Evolutionary conservation across 768 basidiomycete species (phyloP), one percentile per base, ranked within the genome.

Genomic region (Kwoniella sp.): DNA sequence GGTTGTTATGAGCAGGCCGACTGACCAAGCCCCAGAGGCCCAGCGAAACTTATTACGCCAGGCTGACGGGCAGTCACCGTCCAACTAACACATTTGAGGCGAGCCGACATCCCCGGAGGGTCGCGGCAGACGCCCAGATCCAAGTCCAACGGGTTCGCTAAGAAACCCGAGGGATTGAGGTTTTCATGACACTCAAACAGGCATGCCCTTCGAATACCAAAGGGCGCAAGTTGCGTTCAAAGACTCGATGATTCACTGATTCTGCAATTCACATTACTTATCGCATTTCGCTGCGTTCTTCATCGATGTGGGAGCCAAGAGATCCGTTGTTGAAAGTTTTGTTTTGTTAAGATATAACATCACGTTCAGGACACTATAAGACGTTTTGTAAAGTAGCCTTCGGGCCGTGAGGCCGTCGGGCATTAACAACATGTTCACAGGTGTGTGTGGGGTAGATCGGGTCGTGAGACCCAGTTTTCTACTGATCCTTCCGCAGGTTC

Each of bases 211-310:
- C 84, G 84, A 88, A 86, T 87, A 86, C 87, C 86, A 86, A 85
- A 83, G 85, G 84, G 87, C 84, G 86, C 87, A 88, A 88, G 86
- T 82, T 88, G 88, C 86, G 85, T 88, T 88, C 87, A 88, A 88
- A 88, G 86, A 87, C 86, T 88, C 86, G 86, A 88, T 87, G 87
- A 87, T 87, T 87, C 86, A 87, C 86, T 86, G 86, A 86, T 86
- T 87, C 86, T 86, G 86, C 86, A 87, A 87, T 87, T 88, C 87
- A 88, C 87, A 88, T 87, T 87, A 88, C 86, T 84, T 88, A 86
- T 88, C 85, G 85, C 87, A 86, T 85, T 87, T 88, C 85, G 85
- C 87, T 87, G 86, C 86, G 84, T 87, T 87, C 87, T 88, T 88
- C 87, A 87, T 87, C 85, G 86, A 88, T 87, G 86, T 85, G 84